A percentile compares a stretch with the other conserved stretches of the same genome.
Evolutionary conservation across 2,329 filamentous ascomycete species (phyloP).

Genomic region (Zopfia rhizophila): DNA sequence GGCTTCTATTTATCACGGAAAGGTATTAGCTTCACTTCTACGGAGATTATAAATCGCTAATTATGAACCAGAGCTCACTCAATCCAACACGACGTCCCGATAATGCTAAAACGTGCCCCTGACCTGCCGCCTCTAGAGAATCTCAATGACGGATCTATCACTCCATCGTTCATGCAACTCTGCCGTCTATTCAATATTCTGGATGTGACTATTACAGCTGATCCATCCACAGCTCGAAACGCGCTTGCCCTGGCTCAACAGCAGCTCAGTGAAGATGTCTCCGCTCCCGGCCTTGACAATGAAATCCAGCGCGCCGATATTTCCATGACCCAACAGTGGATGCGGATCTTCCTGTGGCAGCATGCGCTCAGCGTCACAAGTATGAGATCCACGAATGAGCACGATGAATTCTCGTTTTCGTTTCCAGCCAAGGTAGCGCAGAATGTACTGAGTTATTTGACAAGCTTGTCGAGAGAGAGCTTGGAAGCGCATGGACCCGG

Average conservation of each 20-base stretch:
- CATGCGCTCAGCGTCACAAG: constrained; percentile 48
- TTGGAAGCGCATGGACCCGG: constrained; percentile 49
- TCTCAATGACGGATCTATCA: constrained; percentile 42
- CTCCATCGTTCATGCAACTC: constrained; percentile 46
- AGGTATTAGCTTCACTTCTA: constrained; percentile 14
- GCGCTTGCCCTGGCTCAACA: constrained; percentile 45
- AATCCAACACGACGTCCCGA: constrained; percentile 48
- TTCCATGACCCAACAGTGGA: constrained; percentile 51
- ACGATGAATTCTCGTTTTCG: constrained; percentile 48
- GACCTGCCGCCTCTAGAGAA: constrained; percentile 42
- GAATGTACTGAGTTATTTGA: constrained; percentile 42
- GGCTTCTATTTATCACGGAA: constrained; percentile 50
- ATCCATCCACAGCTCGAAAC: constrained; percentile 38
- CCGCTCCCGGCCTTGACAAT: constrained; percentile 42
- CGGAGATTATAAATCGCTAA: constrained; percentile 5
- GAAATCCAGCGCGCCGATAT: constrained; percentile 50
- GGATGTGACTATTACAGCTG: constrained; percentile 46
- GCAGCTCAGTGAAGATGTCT: constrained; percentile 42
- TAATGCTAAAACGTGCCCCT: constrained; percentile 40
- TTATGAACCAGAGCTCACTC: constrained; percentile 37
- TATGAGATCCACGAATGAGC: constrained; percentile 37
- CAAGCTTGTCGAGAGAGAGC: constrained; percentile 42
- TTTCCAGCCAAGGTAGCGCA: constrained; percentile 48
- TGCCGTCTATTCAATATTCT: constrained; percentile 48
- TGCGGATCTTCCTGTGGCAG: constrained; percentile 51